Conservation (phyloP, 768 basidiomycete species). For the Pholiota conissans region DNA sequence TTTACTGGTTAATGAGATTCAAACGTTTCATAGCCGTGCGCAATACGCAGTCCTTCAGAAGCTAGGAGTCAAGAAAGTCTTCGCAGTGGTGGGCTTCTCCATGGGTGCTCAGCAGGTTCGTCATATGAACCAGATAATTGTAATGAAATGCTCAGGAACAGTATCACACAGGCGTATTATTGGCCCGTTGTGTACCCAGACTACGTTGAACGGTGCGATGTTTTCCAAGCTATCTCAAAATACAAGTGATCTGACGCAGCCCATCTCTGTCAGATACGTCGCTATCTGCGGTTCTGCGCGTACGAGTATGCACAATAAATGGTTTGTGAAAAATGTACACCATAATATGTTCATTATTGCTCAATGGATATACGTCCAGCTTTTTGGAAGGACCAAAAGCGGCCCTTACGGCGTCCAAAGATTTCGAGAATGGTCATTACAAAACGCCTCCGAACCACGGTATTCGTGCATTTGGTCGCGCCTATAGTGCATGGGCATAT, state of each 20-base stretch:
- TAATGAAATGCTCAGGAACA: neutral
- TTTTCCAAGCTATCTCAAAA: neutral
- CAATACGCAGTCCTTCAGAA: constrained; percentile 54
- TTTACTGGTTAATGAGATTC: neutral
- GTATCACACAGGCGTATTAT: constrained; percentile 45
- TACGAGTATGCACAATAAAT: constrained; percentile 56
- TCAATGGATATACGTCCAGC: constrained; percentile 25
- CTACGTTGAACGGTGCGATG: constrained; percentile 44
- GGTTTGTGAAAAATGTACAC: constrained; percentile 28
- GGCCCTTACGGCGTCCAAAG: constrained; percentile 52
- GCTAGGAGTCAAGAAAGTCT: constrained; percentile 44
- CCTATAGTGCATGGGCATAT: constrained; percentile 60
- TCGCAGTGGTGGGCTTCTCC: constrained; percentile 54
- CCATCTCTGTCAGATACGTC: constrained; percentile 37
- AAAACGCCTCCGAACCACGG: constrained; percentile 44
- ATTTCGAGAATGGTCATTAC: constrained; percentile 57
- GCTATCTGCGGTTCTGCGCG: constrained; percentile 54
- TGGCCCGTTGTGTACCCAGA: constrained; percentile 59
- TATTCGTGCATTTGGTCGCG: constrained; percentile 55
- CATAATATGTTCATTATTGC: neutral
- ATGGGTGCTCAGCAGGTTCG: constrained; percentile 58
- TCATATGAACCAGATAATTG: neutral
- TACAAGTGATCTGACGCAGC: neutral
- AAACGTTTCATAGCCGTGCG: constrained; percentile 39
- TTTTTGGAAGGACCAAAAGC: constrained; percentile 62